A percentile compares a stretch with the other conserved stretches of the same genome.
Conservation (phyloP, 371 early-diverging fungal species). For the Lichtheimia hyalospora region DNA sequence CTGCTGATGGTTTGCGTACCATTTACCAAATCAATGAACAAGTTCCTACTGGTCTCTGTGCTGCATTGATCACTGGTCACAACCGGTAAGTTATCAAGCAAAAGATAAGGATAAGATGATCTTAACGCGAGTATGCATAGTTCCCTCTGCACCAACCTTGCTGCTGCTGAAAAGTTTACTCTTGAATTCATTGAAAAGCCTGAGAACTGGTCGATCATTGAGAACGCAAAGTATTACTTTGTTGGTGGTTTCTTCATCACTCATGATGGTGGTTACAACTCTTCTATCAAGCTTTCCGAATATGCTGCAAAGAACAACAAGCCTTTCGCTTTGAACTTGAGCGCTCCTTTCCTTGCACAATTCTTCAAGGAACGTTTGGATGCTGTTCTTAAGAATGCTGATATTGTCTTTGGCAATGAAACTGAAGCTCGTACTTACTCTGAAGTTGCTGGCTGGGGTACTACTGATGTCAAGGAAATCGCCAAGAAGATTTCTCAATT, state of each 20-base stretch:
- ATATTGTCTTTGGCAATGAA: conserved; percentile 95
- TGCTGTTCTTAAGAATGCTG: conserved; percentile 79
- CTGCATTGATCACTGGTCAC: conserved; percentile 88
- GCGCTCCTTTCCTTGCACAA: conserved; percentile 93
- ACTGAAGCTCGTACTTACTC: conserved; percentile 90
- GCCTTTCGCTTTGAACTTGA: conserved; percentile 88
- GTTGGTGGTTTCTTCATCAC: conserved; percentile 93
- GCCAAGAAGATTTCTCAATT: conserved; percentile 80
- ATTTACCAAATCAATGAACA: conserved; percentile 74
- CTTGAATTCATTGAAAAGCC: conserved; percentile 70
- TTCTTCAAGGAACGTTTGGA: conserved; percentile 88
- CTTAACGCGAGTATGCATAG: conserved; percentile 22
- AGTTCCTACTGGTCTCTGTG: conserved; percentile 92
- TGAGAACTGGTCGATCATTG: conserved; percentile 85
- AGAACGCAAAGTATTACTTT: conserved; percentile 88
- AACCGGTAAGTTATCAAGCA: conserved; percentile 56
- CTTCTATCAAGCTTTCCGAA: conserved; percentile 82
- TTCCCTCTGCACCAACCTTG: conserved; percentile 90
- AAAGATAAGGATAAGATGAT: conserved; percentile 1
- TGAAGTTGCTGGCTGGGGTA: conserved; percentile 62
- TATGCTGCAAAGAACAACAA: conserved; percentile 77
- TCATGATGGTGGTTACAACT: conserved; percentile 63
- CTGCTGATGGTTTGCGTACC: conserved; percentile 82
- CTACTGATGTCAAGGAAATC: conserved; percentile 74
- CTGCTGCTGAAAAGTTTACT: conserved; percentile 90